Conservation (phyloP, 139 green algal genomes). For the Closterium sp. region DNA sequence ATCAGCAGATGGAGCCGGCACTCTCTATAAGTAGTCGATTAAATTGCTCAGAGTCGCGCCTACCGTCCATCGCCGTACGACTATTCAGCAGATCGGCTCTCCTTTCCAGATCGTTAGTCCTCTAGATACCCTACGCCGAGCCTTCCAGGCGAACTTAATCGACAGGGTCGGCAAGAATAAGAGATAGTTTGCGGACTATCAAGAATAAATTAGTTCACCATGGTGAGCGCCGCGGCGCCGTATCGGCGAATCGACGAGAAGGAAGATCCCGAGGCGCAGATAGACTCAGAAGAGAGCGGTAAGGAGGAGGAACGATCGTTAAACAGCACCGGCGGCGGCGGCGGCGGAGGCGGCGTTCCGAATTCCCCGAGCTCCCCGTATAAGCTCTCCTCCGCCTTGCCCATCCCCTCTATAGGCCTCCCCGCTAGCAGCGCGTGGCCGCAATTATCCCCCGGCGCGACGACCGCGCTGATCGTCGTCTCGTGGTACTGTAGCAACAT, state of each 20-base stretch:
- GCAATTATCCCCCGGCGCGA: slow-evolving; percentile 3
- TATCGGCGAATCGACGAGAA: slow-evolving; percentile 6
- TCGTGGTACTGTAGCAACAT: slow-evolving; percentile 87
- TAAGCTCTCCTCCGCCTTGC: slow-evolving; percentile 5
- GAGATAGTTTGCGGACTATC: not conserved
- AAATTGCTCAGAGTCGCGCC: not conserved
- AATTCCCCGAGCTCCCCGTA: not conserved
- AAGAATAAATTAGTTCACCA: not conserved
- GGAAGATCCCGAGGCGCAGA: not conserved
- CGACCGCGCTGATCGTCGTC: slow-evolving; percentile 2
- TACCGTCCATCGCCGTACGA: not conserved
- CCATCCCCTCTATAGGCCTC: not conserved
- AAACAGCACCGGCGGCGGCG: not conserved
- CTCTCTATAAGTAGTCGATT: not conserved
- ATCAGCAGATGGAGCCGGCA: not conserved
- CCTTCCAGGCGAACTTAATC: too few species aligned
- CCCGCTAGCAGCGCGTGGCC: not conserved
- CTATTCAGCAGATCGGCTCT: not conserved
- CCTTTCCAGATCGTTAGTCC: not conserved
- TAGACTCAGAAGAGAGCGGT: not conserved
- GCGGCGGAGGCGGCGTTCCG: not conserved
- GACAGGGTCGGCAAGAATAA: not conserved
- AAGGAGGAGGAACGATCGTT: not conserved
- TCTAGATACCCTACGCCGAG: not conserved
- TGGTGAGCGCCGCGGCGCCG: not conserved